Evolutionary conservation across 306 rosid species (phyloP), one percentile per base, ranked within the genome.

Genomic region (Glycyrrhiza uralensis): DNA sequence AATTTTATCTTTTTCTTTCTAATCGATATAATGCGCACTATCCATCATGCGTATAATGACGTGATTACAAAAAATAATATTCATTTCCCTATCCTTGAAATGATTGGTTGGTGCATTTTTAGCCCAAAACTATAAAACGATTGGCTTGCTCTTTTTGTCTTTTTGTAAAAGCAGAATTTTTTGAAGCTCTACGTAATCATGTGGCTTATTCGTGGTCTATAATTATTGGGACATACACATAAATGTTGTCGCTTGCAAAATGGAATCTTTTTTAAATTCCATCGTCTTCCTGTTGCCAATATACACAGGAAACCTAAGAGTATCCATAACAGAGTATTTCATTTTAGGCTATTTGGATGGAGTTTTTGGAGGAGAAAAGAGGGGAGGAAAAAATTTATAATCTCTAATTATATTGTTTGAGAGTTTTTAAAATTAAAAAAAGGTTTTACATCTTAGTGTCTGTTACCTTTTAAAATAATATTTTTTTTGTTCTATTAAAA

Each of bases 31-130:
- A n/a, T n/a, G n/a, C n/a, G n/a, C 69, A 54, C 44, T 15, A 29
- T 23, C 69, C 18, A 57, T 50, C 69, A 65, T 70, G 79, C 69
- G 11, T 19, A 42, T 42, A 19, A 24, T 70, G 81, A 79, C 81
- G 81, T 50, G 11, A 83, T 56, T 45, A 11, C 17, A 39, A 36
- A 66, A 39, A 36, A 66, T 51, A 68, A 41, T 45, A 59, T 33
- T 38, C 5, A 71, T 35, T 39, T 75, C 78, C 45, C 42, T 70
- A 76, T 84, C 77, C 69, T 68, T 30, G 39, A 36, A 63, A 82
- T 73, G 81, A 84, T 73, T 80, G 89, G 76, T 64, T 41, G 51
- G 36, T 50, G 73, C 60, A 59, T 38, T 64, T 51, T 41, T 69
- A 13, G 6, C 41, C 22, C 3, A 35, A 39, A 69, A 28, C 17